These are phyloP conservation scores for Bryum argenteum DNA, from an alignment of 225 moss, liverwort and hornwort species.

Conservation along the genomic window DNA sequence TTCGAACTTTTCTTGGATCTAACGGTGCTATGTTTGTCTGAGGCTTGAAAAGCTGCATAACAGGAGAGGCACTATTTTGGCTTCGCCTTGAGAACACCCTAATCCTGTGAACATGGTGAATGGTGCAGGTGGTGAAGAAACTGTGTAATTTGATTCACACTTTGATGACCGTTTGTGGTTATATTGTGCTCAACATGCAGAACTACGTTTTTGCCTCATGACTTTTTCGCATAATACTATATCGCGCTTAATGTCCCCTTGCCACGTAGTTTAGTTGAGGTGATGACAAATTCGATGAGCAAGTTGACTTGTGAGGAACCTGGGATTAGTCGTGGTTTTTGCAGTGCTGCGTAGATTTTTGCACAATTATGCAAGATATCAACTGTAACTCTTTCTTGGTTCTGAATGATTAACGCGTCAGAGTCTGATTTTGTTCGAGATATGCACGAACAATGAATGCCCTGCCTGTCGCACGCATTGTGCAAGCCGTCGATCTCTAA, in stretches of 20 bases:
- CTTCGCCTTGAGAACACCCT: constrained; percentile 15
- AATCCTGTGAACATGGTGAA: constrained; percentile 23
- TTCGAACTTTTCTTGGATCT: constrained; percentile 18
- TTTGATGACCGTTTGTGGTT: constrained; percentile 90
- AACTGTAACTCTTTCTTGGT: constrained; percentile 9
- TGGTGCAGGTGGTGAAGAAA: constrained; percentile 72
- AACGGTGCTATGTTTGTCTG: constrained; percentile 22
- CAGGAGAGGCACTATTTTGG: constrained; percentile 6
- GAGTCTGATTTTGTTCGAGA: constrained; percentile 6
- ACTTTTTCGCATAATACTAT: constrained; percentile 1
- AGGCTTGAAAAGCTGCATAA: constrained; percentile 24
- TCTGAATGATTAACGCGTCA: background rate
- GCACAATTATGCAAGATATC: constrained; percentile 20
- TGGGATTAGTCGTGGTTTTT: constrained; percentile 8
- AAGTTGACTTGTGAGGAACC: constrained; percentile 13
- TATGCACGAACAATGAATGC: constrained; percentile 92
- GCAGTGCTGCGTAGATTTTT: constrained; percentile 3
- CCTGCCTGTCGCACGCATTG: constrained; percentile 98
- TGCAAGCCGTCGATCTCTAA: constrained; percentile 92
- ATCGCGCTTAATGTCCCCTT: constrained; percentile 1
- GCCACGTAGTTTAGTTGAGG: constrained; percentile 4
- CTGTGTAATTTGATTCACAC: constrained; percentile 84
- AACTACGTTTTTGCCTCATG: constrained; percentile 15
- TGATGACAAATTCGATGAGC: constrained; percentile 14
- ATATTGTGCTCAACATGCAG: constrained; percentile 42